Evolutionary conservation across 768 basidiomycete species (phyloP).

Genomic region (Lactarius sanguifluus): DNA sequence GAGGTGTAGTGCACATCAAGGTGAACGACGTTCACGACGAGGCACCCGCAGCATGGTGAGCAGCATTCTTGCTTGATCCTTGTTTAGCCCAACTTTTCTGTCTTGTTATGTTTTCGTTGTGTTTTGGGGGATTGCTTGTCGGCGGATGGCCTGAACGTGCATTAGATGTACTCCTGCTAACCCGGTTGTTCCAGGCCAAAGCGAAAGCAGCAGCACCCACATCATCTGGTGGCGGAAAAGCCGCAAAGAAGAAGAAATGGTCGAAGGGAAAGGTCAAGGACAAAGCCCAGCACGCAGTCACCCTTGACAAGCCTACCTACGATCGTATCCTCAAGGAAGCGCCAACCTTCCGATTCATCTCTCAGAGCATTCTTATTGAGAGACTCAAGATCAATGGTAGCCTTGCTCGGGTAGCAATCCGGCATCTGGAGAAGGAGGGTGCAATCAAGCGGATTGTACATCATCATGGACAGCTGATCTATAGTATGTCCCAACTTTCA

Average conservation of each 20-base stretch:
- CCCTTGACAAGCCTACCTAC: slow-evolving; percentile 89
- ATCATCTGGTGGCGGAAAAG: slow-evolving; percentile 70
- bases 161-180: slow-evolving; percentile 33
- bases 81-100: slow-evolving; percentile 2
- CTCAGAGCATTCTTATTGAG: slow-evolving; percentile 97
- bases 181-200: slow-evolving; percentile 38
- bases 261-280: slow-evolving; percentile 99
- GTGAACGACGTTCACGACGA: slow-evolving; percentile 31
- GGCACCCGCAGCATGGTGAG: slow-evolving; percentile 39
- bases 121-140: slow-evolving; percentile 3
- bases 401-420: slow-evolving; percentile 88
- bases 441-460: slow-evolving; percentile 96
- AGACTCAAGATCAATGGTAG: slow-evolving; percentile 96
- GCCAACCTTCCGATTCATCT: slow-evolving; percentile 99
- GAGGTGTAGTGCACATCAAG: neutral
- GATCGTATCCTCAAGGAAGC: slow-evolving; percentile 98
- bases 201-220: slow-evolving; percentile 76
- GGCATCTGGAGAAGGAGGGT: slow-evolving; percentile 90
- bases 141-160: slow-evolving; percentile 33
- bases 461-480: slow-evolving; percentile 91
- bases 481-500: slow-evolving; percentile 65
- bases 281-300: slow-evolving; percentile 96
- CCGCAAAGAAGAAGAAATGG: slow-evolving; percentile 99
- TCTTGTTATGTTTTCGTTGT: slow-evolving; percentile 12
- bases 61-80: slow-evolving; percentile 12